A percentile compares a stretch with the other conserved stretches of the same genome.
Conservation (phyloP, 2,329 filamentous ascomycete species). For the Aureobasidium subglaciale region DNA sequence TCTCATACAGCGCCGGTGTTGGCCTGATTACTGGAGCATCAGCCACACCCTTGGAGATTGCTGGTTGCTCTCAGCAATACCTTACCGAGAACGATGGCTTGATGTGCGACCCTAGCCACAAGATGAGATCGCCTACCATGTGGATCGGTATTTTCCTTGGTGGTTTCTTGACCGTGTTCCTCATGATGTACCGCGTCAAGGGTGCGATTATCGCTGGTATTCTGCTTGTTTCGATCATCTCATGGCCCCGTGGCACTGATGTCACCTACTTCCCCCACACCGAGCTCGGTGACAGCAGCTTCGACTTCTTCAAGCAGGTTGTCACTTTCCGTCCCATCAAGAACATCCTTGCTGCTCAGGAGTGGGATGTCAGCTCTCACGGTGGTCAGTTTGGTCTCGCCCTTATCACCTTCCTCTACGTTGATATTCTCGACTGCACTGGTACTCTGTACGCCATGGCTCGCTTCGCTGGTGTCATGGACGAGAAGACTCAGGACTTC, state of each 20-base stretch:
- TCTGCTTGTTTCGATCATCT: slow-evolving; percentile 76
- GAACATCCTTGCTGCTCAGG: slow-evolving; percentile 60
- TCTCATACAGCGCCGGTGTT: slow-evolving; percentile 77
- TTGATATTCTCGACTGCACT: slow-evolving; percentile 81
- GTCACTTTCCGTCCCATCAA: slow-evolving; percentile 75
- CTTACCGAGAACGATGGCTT: slow-evolving; percentile 16
- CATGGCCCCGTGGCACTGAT: slow-evolving; percentile 69
- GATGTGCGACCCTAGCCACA: slow-evolving; percentile 29
- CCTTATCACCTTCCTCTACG: slow-evolving; percentile 82
- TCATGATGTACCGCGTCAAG: slow-evolving; percentile 82
- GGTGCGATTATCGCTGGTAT: slow-evolving; percentile 81
- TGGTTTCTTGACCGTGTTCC: slow-evolving; percentile 67
- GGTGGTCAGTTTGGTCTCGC: slow-evolving; percentile 74
- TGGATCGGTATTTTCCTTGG: slow-evolving; percentile 88
- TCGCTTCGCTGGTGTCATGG: slow-evolving; percentile 70
- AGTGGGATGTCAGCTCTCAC: slow-evolving; percentile 64
- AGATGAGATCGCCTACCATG: slow-evolving; percentile 78
- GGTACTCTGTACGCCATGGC: slow-evolving; percentile 89
- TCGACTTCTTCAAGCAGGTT: slow-evolving; percentile 83
- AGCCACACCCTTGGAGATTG: slow-evolving; percentile 64
- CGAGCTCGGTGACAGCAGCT: slow-evolving; percentile 58
- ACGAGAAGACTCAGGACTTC: slow-evolving; percentile 78
- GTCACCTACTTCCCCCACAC: slow-evolving; percentile 80
- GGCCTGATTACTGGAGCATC: slow-evolving; percentile 65
- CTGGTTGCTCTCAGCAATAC: slow-evolving; percentile 58